Evolutionary conservation across 2,329 filamentous ascomycete species (phyloP), one percentile per base, ranked within the genome.

Genomic region (Sporothrix variecibatus): DNA sequence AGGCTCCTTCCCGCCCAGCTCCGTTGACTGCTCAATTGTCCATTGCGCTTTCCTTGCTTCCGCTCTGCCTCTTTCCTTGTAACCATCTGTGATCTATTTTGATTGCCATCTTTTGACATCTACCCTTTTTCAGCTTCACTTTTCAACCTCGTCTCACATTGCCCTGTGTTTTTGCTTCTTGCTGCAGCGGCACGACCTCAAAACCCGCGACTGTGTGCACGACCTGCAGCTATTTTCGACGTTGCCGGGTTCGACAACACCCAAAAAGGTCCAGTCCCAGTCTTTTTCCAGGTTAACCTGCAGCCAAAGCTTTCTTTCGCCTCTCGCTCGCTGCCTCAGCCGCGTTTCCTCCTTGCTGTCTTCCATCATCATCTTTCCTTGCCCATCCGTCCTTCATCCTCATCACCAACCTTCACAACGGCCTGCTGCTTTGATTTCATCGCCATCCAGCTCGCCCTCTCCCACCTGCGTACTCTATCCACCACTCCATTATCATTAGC

Each of bases 261-360:
- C 20, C 26, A n/a, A 31, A 51, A 49, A 65, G 40, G 9, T 31
- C 28, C 60, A 58, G 71, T 58, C 58, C 62, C 43, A 43, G 31
- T 40, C 40, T 40, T 67, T 51, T 67, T 72, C 67, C 71, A 40
- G 71, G 60, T 58, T 74, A 73, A 71, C 67, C 43, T 51, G 51
- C 69, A 56, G 31, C 51, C 62, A 72, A 72, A 74, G 73, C 70
- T 70, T 58, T 64, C 49, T 56, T 64, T 58, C 51, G 43, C 69
- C 62, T 69, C 60, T 34, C 58, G 28, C 65, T 53, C 58, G 12
- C 46, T 58, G 64, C 71, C 64, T 65, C 73, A 74, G 73, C 73
- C 73, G 73, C 70, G 73, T 69, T 72, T 71, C 70, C 64, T 72
- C 73, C 51, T 58, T 62, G 40, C 68, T 67, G 67, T 71, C 73